Base-by-base conservation (phyloP, 129 eudicot species). In the Erigeron canadensis region DNA sequence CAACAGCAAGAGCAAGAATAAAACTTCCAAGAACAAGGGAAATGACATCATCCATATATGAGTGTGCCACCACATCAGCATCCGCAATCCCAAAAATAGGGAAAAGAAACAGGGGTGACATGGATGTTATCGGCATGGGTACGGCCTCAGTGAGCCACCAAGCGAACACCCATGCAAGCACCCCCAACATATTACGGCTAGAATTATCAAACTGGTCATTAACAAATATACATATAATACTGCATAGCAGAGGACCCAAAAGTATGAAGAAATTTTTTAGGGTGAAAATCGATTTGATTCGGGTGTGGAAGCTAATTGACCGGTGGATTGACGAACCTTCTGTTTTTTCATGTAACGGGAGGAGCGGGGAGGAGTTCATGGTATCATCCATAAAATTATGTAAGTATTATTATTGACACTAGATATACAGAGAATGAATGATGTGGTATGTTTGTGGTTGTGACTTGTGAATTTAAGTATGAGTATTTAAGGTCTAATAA, bases 131-230 rank as follows among this genome's bases (percentile, higher is more conserved):
- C 4, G 98, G 98, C 98, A 89, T 92, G 51, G 98, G 98, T 45
- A 92, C 96, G 8, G 98, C 95, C 90, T 89, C 95, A 17, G 98
- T 92, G 10, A 89, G 63, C 98, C 98, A 89, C 98, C 98, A 92
- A 0, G 91, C 60, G 58, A 92, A 87, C 69, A 91, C 76, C 98
- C 96, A 92, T 7, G 81, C 91, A 19, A 89, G 85, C 34, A 89
- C 91, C 4, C 65, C 95, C 73, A 87, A 17, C 98, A 92, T 89
- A 48, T 83, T 84, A 40, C 85, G 68, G 85, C 91, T 86, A 45
- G 78, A 54, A 10, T 11, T 43, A 65, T 19, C 81, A 15, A 3
- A 12, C 8, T 89, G 6, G 81, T 86, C 6, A 92, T 79, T 78
- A 1, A 85, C 95, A 39, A 7, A 79, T 4, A 83, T 42, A 22